These are phyloP conservation scores for Spizellomyces sp. DNA, from an alignment of 192 early-diverging fungal genomes.

Conservation along the genomic window DNA sequence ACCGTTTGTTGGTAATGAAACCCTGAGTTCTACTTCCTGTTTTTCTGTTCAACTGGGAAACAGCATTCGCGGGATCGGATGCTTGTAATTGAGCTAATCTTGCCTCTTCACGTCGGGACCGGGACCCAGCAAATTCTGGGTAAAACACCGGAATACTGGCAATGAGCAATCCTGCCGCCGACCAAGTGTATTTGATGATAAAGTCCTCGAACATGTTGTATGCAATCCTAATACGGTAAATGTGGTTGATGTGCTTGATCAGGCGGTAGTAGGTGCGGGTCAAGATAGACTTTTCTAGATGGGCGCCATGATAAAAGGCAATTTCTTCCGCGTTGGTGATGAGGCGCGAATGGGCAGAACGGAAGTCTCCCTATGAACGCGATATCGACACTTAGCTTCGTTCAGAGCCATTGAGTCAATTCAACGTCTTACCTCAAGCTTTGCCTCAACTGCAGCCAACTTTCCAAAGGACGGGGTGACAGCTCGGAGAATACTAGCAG, in stretches of 20 bases:
- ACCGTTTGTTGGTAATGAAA: slow-evolving; percentile 86
- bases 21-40: slow-evolving; percentile 71
- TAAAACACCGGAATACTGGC: slow-evolving; percentile 88
- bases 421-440: slow-evolving; percentile 48
- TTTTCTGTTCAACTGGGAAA: slow-evolving; percentile 34
- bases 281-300: slow-evolving; percentile 71
- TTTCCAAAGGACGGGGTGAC: slow-evolving; percentile 96
- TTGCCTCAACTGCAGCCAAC: slow-evolving; percentile 89
- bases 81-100: slow-evolving; percentile 23
- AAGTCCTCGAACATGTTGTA: slow-evolving; percentile 80
- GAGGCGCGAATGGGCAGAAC: slow-evolving; percentile 91
- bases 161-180: slow-evolving; percentile 82
- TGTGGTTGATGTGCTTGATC: slow-evolving; percentile 56
- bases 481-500: slow-evolving; percentile 76
- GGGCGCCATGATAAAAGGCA: slow-evolving; percentile 86
- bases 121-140: slow-evolving; percentile 31
- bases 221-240: slow-evolving; percentile 55
- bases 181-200: slow-evolving; percentile 97
- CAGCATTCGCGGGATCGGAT: slow-evolving; percentile 45
- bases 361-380: slow-evolving; percentile 74
- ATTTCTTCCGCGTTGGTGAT: slow-evolving; percentile 97
- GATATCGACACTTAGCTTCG: too few species aligned
- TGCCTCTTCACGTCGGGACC: slow-evolving; percentile 37
- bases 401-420: too few species aligned
- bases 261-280: slow-evolving; percentile 47